Evolutionary conservation across 2,329 filamentous ascomycete species (phyloP).

Genomic region (Thermoascus crustaceus): DNA sequence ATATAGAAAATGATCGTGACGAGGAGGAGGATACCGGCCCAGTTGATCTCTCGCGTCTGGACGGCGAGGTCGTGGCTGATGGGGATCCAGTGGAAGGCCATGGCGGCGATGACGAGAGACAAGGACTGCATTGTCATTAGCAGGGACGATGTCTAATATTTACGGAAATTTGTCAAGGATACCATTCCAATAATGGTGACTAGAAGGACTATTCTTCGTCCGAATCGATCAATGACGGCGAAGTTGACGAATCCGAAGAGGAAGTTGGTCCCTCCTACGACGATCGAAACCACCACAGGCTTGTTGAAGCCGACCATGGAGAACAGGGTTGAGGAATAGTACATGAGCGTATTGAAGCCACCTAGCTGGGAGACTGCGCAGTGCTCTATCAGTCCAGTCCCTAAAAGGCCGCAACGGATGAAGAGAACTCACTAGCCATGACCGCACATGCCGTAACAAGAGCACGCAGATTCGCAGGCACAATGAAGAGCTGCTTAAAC

Average conservation of each 20-base stretch:
- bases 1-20: slow-evolving; percentile 39
- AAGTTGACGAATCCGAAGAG: slow-evolving; percentile 42
- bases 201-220: slow-evolving; percentile 38
- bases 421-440: slow-evolving; percentile 29
- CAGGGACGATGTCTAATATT: background rate
- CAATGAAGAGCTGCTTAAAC: slow-evolving; percentile 40
- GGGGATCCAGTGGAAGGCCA: slow-evolving; percentile 42
- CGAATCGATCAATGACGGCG: slow-evolving; percentile 37
- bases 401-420: background rate
- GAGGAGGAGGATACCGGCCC: slow-evolving; percentile 30
- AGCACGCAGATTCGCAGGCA: slow-evolving; percentile 38
- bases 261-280: slow-evolving; percentile 30
- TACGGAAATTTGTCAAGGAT: background rate
- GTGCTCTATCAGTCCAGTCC: background rate
- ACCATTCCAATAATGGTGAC: slow-evolving; percentile 39
- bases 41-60: slow-evolving; percentile 23
- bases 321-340: slow-evolving; percentile 38
- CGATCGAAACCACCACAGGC: slow-evolving; percentile 41
- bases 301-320: slow-evolving; percentile 44
- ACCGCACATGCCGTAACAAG: slow-evolving; percentile 39
- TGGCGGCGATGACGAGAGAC: slow-evolving; percentile 33
- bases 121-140: slow-evolving; percentile 9
- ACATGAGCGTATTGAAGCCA: slow-evolving; percentile 40
- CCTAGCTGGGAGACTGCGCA: slow-evolving; percentile 33
- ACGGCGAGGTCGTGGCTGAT: slow-evolving; percentile 36